phyloP scores from a whole-genome alignment of 164 flowering plant genomes.

The Protea cynaroides region DNA sequence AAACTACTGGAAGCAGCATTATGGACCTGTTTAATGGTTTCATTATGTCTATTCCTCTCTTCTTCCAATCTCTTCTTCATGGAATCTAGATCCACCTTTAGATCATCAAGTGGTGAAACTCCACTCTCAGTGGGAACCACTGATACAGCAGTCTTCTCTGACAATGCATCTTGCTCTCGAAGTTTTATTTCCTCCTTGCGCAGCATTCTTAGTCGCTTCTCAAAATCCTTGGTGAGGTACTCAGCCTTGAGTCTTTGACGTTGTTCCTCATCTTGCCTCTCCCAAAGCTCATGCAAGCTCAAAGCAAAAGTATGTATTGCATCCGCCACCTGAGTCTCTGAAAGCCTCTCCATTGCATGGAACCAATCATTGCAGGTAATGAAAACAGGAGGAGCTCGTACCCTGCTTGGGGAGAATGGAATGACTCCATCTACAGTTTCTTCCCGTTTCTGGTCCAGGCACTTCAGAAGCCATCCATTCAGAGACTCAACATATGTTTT shows the following conservation, averaged over 20 bases:
- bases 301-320: constrained; percentile 67
- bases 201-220: constrained; percentile 42
- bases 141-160: constrained; percentile 41
- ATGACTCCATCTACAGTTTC: constrained; percentile 70
- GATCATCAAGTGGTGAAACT: constrained; percentile 56
- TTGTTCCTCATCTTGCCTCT: constrained; percentile 80
- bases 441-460: constrained; percentile 63
- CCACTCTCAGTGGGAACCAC: constrained; percentile 49
- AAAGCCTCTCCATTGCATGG: constrained; percentile 59
- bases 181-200: constrained; percentile 35
- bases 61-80: constrained; percentile 63
- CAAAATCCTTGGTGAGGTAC: constrained; percentile 61
- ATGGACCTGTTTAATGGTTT: constrained; percentile 61
- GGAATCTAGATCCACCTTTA: constrained; percentile 69
- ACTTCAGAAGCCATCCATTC: constrained; percentile 75
- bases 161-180: constrained; percentile 29
- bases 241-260: constrained; percentile 70
- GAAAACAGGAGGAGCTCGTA: constrained; percentile 86
- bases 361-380: constrained; percentile 86
- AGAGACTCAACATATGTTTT: constrained; percentile 61
- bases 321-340: constrained; percentile 44
- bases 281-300: constrained; percentile 66
- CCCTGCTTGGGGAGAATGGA: constrained; percentile 83
- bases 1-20: constrained; percentile 66
- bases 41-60: constrained; percentile 67